Conservation (phyloP, 148 eudicot species). For the Vaccinium macrocarpon region DNA sequence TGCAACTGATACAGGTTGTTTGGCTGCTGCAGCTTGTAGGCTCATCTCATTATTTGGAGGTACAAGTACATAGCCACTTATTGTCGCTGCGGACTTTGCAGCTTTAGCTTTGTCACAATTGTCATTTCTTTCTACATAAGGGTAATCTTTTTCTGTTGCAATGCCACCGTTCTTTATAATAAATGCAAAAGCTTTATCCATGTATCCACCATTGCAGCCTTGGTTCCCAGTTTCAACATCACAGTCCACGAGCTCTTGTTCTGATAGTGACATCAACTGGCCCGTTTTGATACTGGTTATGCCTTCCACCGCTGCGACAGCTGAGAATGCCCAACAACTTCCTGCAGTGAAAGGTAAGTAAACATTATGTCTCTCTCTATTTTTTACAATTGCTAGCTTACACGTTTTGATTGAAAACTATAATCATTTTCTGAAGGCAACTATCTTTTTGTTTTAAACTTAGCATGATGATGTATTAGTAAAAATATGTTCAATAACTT, state of each 20-base stretch:
- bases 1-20: conserved; percentile 64
- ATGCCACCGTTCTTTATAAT: conserved; percentile 43
- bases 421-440: background rate
- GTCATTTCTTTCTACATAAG: conserved; percentile 43
- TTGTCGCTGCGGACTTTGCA: conserved; percentile 21
- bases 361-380: background rate
- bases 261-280: conserved; percentile 35
- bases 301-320: conserved; percentile 44
- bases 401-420: background rate
- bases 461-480: background rate
- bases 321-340: conserved; percentile 54
- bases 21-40: conserved; percentile 45
- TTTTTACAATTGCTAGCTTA: background rate
- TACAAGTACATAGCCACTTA: conserved; percentile 37
- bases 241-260: conserved; percentile 62
- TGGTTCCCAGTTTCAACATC: conserved; percentile 30
- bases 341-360: conserved; percentile 24
- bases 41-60: conserved; percentile 30
- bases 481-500: background rate
- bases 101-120: conserved; percentile 30
- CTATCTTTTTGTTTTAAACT: background rate
- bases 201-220: conserved; percentile 70
- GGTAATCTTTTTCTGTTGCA: conserved; percentile 49
- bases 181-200: conserved; percentile 55
- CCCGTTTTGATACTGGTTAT: conserved; percentile 40